Base-by-base conservation (phyloP, 176 grass and related monocot species). In the Avena eriantha region DNA sequence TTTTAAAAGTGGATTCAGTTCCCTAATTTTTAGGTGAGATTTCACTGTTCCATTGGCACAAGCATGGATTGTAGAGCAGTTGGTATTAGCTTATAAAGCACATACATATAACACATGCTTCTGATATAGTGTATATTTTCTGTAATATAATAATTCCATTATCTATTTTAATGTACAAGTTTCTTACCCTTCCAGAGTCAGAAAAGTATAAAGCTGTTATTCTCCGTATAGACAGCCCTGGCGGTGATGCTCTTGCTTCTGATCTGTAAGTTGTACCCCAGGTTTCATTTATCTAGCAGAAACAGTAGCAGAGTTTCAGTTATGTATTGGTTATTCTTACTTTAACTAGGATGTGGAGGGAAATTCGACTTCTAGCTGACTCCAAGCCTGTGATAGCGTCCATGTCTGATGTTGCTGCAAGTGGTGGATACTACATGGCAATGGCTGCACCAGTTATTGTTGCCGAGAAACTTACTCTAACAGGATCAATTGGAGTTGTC, bases 211-310 rank as follows among this genome's bases (percentile, higher is more conserved):
- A 99, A 88, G 97, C 97, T 81, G 97, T 96, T 90, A 89, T 99
- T 68, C 88, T 99, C 54, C 82, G 92, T 71, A 94, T 99, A 88
- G 97, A 99, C 84, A 99, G 94, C 82, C 92, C 94, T 84, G 97
- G 97, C 36, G 94, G 97, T 86, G 97, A 99, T 93, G 97, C 94
- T 85, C 90, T 99, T 82, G 97, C 94, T 88, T 99, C 97, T 91
- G 94, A 99, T 87, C 89, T 99, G 97, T 96, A 94, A 92, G 92
- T 96, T 76, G 26, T 79, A 17, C 36, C 65, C 68, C 76, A 69
- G 34, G 39, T 75, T 92, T 53, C 58, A 43, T 67, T 41, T 81
- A 12, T 57, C 19, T 49, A 65, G 63, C 80, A 50, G 46, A 74
- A 50, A 21, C 35, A 33, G 24, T 13, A 55, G 19, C 55, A 19